Base-by-base conservation (phyloP, 768 basidiomycete species). In the Boletales sp. region DNA sequence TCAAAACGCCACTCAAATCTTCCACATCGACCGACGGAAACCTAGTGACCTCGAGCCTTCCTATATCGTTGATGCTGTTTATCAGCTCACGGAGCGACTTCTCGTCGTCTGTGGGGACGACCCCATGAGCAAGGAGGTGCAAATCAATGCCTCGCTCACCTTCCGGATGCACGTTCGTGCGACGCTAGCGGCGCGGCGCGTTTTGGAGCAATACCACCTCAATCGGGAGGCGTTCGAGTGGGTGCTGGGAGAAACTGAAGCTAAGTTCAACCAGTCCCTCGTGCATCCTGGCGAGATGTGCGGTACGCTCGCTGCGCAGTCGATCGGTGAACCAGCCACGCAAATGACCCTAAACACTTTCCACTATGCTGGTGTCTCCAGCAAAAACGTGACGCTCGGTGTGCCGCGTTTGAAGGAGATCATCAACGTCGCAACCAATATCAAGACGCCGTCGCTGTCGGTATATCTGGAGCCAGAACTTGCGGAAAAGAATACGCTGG, bases 281-380 rank as follows among this genome's bases (percentile, higher is more conserved):
- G 93, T 82, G 10, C 88, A 97, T 60, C 91, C 97, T 0, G 94
- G 95, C 40, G 97, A 98, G 72, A 99, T 99, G 97, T 98, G 97
- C 57, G 97, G 97, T 39, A 97, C 94, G 0, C 81, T 98, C 18
- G 88, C 95, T 34, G 97, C 97, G 1, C 97, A 99, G 72, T 98
- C 97, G 0, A 99, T 98, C 57, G 97, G 97, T 69, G 97, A 98
- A 75, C 97, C 97, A 0, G 97, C 97, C 5, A 99, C 97, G 1
- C 97, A 99, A 72, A 98, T 99, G 97, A 98, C 97, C 7, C 71
- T 99, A 51, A 99, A 99, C 69, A 98, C 95, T 0, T 99, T 98
- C 90, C 97, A 99, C 72, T 98, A 97, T 67, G 97, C 97, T 53
- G 97, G 97, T 86, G 97, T 99, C 21, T 95, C 97, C n/a, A 93